Evolutionary conservation across 306 rosid genomes (phyloP).

Genomic region (Gastrolobium villosum): DNA sequence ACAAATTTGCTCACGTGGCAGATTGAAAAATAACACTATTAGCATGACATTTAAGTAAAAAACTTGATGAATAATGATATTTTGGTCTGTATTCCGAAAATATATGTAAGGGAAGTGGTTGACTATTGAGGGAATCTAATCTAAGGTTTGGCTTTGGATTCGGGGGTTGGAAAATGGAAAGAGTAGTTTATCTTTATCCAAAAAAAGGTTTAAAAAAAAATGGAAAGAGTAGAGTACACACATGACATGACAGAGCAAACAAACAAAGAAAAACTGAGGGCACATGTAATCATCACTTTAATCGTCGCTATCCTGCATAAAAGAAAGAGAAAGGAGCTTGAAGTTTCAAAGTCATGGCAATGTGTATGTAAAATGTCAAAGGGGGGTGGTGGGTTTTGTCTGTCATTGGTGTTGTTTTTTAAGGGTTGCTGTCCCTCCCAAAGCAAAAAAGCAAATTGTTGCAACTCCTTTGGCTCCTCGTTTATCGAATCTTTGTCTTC

Average conservation of each 20-base stretch:
- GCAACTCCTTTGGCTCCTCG: slow-evolving; percentile 62
- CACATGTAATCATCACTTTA: slow-evolving; percentile 55
- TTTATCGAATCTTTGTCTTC: slow-evolving; percentile 70
- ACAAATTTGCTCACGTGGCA: too few relatives aligned
- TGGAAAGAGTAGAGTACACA: neutral
- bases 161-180: slow-evolving; percentile 52
- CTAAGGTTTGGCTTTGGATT: slow-evolving; percentile 66
- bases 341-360: slow-evolving; percentile 44
- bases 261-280: slow-evolving; percentile 31
- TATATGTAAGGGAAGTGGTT: slow-evolving; percentile 31
- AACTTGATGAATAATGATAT: too few relatives aligned
- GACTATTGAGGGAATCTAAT: slow-evolving; percentile 40
- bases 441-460: slow-evolving; percentile 39
- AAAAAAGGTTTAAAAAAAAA: too few relatives aligned
- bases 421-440: slow-evolving; percentile 49
- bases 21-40: too few relatives aligned
- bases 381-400: slow-evolving; percentile 44
- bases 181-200: neutral
- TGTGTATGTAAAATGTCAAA: slow-evolving; percentile 35
- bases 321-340: slow-evolving; percentile 65
- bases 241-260: slow-evolving; percentile 12
- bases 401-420: slow-evolving; percentile 30
- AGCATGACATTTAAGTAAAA: too few relatives aligned
- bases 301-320: slow-evolving; percentile 55
- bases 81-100: too few relatives aligned